Conservation (phyloP, 306 rosid genomes). For the Acacia confusa region DNA sequence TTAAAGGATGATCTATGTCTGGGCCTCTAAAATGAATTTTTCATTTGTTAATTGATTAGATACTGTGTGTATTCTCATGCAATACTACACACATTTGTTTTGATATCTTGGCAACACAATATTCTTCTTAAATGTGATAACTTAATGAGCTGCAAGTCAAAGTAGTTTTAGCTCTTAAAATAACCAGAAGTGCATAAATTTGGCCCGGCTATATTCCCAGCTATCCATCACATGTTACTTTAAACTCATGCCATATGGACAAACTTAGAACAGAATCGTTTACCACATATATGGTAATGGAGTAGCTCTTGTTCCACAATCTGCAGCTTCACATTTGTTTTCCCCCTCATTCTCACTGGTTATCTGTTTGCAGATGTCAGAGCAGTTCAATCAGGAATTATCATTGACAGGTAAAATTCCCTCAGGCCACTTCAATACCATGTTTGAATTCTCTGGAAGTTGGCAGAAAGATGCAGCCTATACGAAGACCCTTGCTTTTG, state of each 20-base stretch:
- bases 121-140: constrained; percentile 21
- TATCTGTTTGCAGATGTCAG: constrained; percentile 79
- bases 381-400: constrained; percentile 94
- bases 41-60: not conserved
- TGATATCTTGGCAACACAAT: constrained; percentile 2
- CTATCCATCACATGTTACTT: not conserved
- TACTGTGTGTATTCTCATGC: constrained; percentile 13
- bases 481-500: constrained; percentile 91
- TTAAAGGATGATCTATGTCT: not conserved
- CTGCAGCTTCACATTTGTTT: constrained; percentile 3
- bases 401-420: constrained; percentile 92
- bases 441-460: constrained; percentile 93
- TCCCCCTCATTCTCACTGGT: constrained; percentile 20
- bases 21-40: constrained; percentile 16
- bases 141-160: not conserved
- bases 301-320: not conserved
- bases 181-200: constrained; percentile 5
- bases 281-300: not conserved
- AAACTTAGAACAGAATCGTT: not conserved
- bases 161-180: constrained; percentile 24
- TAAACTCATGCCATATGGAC: constrained; percentile 1
- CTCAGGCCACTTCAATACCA: constrained; percentile 89
- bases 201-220: constrained; percentile 13
- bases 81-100: constrained; percentile 3
- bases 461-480: constrained; percentile 98